Conservation (phyloP, 208 protist genomes). For the Leishmania major region DNA sequence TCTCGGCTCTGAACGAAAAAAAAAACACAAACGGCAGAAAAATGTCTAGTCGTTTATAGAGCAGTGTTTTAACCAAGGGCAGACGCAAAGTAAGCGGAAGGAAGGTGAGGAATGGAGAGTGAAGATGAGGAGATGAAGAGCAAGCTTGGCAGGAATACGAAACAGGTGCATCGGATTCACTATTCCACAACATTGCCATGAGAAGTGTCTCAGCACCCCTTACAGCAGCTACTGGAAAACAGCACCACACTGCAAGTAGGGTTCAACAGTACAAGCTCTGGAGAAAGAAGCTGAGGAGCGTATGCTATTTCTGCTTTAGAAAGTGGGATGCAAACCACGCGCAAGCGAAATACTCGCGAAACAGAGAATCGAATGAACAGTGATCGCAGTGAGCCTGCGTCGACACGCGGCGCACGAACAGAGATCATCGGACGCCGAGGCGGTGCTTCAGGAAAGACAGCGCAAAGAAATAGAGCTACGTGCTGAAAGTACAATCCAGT, state of each 20-base stretch:
- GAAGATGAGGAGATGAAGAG: background rate
- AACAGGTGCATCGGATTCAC: background rate
- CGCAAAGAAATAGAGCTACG: background rate
- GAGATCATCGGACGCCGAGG: background rate
- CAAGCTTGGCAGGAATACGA: background rate
- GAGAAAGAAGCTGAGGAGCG: background rate
- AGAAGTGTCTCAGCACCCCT: background rate
- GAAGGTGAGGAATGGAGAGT: background rate
- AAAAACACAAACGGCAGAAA: background rate
- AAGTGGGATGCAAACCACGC: background rate
- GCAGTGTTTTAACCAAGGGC: background rate
- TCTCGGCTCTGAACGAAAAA: background rate
- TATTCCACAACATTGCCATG: background rate
- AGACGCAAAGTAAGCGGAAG: background rate
- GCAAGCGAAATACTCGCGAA: background rate
- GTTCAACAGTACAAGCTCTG: background rate
- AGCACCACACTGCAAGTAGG: background rate
- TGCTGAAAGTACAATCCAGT: background rate
- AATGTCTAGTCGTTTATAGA: background rate
- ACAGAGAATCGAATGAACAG: background rate
- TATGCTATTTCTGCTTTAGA: background rate
- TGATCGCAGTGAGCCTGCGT: background rate
- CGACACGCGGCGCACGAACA: background rate
- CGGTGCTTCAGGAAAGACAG: background rate
- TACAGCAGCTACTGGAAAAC: background rate